A percentile compares a stretch with the other conserved stretches of the same genome.
Conservation (phyloP, 768 basidiomycete species). For the Termitomyces sp. region DNA sequence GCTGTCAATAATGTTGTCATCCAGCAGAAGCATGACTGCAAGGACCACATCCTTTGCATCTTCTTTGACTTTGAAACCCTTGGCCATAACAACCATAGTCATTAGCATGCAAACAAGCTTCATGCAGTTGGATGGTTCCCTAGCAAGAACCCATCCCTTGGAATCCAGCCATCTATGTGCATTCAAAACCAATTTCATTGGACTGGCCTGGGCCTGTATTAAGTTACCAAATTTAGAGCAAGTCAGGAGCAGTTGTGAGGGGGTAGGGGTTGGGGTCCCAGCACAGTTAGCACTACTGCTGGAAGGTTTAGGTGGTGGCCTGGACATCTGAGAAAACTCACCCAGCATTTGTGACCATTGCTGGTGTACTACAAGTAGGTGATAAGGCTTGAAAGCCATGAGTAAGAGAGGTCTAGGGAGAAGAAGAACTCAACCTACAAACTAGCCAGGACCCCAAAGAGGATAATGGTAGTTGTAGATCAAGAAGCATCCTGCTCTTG, state of each 20-base stretch:
- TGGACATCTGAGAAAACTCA: neutral
- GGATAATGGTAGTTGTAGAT: neutral
- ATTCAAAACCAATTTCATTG: conserved; percentile 18
- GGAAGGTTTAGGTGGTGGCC: neutral
- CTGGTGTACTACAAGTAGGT: neutral
- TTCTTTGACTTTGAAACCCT: no score
- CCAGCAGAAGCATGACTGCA: no score
- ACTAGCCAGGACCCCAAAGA: neutral
- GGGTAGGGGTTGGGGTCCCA: neutral
- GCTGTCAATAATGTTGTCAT: no score
- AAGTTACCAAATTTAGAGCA: no score
- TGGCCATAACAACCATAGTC: no score
- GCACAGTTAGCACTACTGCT: neutral
- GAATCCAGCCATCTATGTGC: no score
- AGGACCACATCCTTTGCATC: no score
- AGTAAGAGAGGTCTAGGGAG: neutral
- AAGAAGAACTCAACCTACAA: neutral
- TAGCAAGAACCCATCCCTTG: no score
- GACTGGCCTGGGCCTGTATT: no score
- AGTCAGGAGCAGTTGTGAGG: neutral
- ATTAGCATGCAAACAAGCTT: no score
- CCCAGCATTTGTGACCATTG: no score
- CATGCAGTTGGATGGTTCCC: no score
- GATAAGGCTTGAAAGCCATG: neutral
- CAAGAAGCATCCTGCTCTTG: neutral